Conservation (phyloP, 2,329 filamentous ascomycete genomes). For the Beauveria australis region DNA sequence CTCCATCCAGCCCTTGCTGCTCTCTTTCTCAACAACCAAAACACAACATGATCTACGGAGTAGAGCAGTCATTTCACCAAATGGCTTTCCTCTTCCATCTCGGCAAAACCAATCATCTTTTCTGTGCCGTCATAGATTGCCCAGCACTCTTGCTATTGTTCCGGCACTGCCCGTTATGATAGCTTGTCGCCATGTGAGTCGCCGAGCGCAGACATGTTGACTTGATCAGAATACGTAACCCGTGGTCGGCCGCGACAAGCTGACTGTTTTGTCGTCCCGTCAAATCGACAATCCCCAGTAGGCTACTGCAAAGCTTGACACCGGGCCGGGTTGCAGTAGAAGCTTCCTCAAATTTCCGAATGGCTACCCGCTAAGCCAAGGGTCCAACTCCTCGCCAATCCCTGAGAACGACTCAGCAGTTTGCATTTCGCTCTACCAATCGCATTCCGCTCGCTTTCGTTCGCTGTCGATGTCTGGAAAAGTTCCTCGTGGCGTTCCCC, state of each 20-base stretch:
- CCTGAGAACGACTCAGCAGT: too few species aligned
- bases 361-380: not conserved
- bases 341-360: not conserved
- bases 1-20: too few species aligned
- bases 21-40: not conserved
- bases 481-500: constrained; percentile 2
- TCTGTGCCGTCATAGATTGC: not conserved
- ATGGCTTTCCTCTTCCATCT: not conserved
- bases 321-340: too few species aligned
- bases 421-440: not conserved
- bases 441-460: not conserved
- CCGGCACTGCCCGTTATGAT: constrained; percentile 2
- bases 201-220: not conserved
- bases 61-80: not conserved
- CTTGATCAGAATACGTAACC: constrained; percentile 12
- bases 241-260: not conserved
- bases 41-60: not conserved
- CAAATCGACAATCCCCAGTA: not conserved
- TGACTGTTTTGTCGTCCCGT: not conserved
- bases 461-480: not conserved
- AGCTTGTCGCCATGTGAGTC: not conserved
- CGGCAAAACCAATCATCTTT: not conserved
- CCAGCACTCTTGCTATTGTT: not conserved
- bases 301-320: not conserved
- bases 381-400: not conserved